Base-by-base conservation (phyloP, 352 stramenopile genomes). In the Elongisporangium undulatum region DNA sequence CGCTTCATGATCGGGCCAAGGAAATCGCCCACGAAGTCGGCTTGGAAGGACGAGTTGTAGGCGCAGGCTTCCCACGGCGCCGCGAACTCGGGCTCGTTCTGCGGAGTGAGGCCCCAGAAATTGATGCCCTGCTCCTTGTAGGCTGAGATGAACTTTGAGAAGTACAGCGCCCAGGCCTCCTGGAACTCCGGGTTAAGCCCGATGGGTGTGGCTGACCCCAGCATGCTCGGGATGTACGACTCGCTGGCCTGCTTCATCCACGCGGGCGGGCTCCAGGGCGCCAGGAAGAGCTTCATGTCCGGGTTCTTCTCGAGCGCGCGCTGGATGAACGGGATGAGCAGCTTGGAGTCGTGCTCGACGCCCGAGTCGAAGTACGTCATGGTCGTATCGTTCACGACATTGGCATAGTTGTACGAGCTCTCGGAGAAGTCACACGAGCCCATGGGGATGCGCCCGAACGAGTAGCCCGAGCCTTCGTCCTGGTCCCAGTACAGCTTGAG, bases 111-210 rank as follows among this genome's bases (percentile, higher is more conserved):
- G 3, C 85, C 89, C 90, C 90, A 98, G 55, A 98, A 92, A 12
- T 69, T 16, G 17, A 97, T 79, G 6, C 80, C 85, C 23, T 90
- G 70, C 6, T 79, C 62, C 63, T 95, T 92, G 76, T 98, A 98
- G 19, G 89, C 92, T 22, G 72, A 74, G 54, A 98, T 94, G 56
- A 96, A 98, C 64, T 93, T 94, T 59, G 87, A 94, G 69, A 97
- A 96, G 69, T 97, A 98, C 9, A 92, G 62, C 2, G 92, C 92
- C 89, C 87, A 97, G 1, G 89, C 71, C 19, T 71, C 60, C 4
- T 86, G 77, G 19, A 83, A 71, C 19, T 87, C 68, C 56, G 75
- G 60, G 23, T 68, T 67, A 8, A 93, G 60, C 4, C 81, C 84
- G 12, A 81, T 64, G 3, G 84, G 84, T 17, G 62, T 61, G 7